A percentile compares a stretch with the other conserved stretches of the same genome.
These are phyloP conservation scores for Claviceps digitariae DNA, from an alignment of 2,329 filamentous ascomycete species.

Conservation along the genomic window DNA sequence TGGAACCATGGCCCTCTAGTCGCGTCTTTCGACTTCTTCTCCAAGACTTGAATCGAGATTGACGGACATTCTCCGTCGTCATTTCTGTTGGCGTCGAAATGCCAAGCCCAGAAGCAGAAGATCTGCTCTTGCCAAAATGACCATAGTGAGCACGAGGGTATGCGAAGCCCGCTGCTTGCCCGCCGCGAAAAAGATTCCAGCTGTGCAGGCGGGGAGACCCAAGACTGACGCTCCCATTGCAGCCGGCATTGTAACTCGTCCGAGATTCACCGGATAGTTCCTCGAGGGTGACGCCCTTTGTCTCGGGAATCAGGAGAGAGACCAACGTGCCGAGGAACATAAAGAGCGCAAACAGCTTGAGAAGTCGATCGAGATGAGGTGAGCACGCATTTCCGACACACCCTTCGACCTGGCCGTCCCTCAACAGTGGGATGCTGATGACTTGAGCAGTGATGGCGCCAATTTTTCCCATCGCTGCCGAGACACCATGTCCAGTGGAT, in stretches of 20 bases:
- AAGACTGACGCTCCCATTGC: conserved; percentile 33
- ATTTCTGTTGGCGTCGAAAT: conserved; percentile 32
- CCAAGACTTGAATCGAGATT: conserved; percentile 17
- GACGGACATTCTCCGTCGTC: conserved; percentile 13
- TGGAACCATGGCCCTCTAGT: conserved; percentile 14
- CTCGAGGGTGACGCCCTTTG: conserved; percentile 60
- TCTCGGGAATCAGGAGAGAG: conserved; percentile 64
- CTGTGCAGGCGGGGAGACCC: conserved; percentile 18
- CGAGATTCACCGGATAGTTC: conserved; percentile 53
- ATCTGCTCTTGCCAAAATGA: conserved; percentile 14
- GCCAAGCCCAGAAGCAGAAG: conserved; percentile 20
- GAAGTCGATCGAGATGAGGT: conserved; percentile 56
- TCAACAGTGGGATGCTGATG: conserved; percentile 49
- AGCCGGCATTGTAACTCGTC: conserved; percentile 41
- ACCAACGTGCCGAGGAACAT: conserved; percentile 61
- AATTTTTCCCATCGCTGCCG: conserved; percentile 52
- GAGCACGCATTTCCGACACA: conserved; percentile 35
- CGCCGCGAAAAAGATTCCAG: conserved; percentile 36
- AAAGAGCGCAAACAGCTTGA: conserved; percentile 68
- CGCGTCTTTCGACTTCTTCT: conserved; percentile 15
- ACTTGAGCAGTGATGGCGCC: conserved; percentile 55
- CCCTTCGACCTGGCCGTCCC: conserved; percentile 36
- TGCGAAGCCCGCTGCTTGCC: conserved; percentile 36
- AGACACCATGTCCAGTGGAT: conserved; percentile 49
- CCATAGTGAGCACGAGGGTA: conserved; percentile 24